phyloP scores from a whole-genome alignment of 176 grass and related monocot species.

The Otatea glauca region DNA sequence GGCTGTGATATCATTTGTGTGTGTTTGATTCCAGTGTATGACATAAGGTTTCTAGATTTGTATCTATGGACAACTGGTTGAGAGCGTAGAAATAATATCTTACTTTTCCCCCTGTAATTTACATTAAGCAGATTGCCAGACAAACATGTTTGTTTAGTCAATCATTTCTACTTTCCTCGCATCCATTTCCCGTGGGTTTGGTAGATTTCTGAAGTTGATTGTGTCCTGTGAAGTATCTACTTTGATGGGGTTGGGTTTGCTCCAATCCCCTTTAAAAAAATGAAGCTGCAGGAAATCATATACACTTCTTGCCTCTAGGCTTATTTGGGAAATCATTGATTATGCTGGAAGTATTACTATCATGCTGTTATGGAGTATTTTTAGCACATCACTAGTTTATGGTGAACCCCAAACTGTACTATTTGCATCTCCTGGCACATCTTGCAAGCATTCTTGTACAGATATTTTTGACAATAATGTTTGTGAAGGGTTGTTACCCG shows the following conservation, averaged over 20 bases:
- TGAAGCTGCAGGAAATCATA: constrained; percentile 15
- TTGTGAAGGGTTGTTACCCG: neutral
- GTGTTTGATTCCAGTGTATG: neutral
- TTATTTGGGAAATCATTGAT: neutral
- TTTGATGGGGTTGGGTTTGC: neutral
- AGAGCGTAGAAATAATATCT: neutral
- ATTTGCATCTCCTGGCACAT: neutral
- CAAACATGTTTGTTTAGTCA: neutral
- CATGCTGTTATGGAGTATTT: too few relatives aligned
- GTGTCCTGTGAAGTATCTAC: neutral
- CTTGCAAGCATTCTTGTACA: neutral
- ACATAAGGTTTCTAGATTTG: neutral
- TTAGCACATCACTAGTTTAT: neutral
- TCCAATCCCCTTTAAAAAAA: neutral
- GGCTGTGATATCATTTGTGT: neutral
- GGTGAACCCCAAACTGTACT: neutral
- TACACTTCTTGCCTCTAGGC: neutral
- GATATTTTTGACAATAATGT: neutral
- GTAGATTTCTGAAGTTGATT: neutral
- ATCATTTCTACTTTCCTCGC: neutral
- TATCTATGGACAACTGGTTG: neutral
- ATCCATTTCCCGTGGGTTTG: neutral
- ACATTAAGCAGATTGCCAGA: neutral
- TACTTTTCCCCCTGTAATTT: neutral
- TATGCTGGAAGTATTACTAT: neutral